Evolutionary conservation across 2,329 filamentous ascomycete species (phyloP).

Genomic region (Cladosporium austrohemisphaericum): DNA sequence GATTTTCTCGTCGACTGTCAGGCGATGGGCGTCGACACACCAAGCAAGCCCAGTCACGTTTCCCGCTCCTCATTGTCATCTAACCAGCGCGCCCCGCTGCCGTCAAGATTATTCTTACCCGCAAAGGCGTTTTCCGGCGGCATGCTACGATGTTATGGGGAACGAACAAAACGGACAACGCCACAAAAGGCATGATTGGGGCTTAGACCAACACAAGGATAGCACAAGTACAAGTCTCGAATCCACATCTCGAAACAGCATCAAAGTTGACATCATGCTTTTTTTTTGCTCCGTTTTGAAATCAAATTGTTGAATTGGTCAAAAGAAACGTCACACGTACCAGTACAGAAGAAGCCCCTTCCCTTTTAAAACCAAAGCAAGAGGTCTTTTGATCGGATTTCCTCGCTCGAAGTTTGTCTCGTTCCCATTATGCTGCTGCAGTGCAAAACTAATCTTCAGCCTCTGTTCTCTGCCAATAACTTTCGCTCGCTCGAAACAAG

Average conservation of each 20-base stretch:
- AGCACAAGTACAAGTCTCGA: not conserved
- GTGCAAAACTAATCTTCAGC: too few relatives aligned
- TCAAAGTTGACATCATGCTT: too few relatives aligned
- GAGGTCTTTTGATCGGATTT: too few relatives aligned
- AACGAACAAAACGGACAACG: slow-evolving; percentile 1
- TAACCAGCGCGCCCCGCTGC: not conserved
- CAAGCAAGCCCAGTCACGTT: slow-evolving; percentile 1
- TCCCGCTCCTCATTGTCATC: not conserved
- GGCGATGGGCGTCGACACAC: slow-evolving; percentile 16
- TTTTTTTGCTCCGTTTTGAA: not conserved
- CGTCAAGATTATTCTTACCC: not conserved
- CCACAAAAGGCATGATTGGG: not conserved
- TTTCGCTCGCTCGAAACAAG: too few relatives aligned
- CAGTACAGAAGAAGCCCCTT: not conserved
- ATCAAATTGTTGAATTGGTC: too few relatives aligned
- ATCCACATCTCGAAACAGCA: too few relatives aligned
- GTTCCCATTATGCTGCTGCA: too few relatives aligned
- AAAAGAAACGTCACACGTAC: not conserved
- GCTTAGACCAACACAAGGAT: not conserved
- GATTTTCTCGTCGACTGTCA: slow-evolving; percentile 14
- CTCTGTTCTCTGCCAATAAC: too few relatives aligned
- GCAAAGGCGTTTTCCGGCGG: not conserved
- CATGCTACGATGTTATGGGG: slow-evolving; percentile 14
- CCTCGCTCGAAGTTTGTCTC: too few relatives aligned
- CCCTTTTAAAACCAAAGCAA: too few relatives aligned